A percentile compares a stretch with the other conserved stretches of the same genome.
phyloP scores from a whole-genome alignment of 78 protist genomes.

The Dictyostelium firmibasis region DNA sequence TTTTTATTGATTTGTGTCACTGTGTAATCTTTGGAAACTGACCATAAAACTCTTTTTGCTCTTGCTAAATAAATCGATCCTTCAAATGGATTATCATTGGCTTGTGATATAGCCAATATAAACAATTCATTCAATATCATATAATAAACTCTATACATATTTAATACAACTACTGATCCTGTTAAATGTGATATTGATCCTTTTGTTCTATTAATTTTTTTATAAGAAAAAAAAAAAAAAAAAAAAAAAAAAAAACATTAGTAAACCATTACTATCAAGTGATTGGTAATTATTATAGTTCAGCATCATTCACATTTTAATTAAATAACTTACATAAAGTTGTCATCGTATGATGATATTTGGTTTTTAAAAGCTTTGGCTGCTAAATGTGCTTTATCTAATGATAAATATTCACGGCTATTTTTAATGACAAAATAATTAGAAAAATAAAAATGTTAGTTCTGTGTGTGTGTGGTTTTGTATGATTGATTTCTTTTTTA shows the following conservation, averaged over 20 bases:
- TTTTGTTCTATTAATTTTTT: constrained; percentile 4
- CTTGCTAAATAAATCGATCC: constrained; percentile 68
- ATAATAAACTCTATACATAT: constrained; percentile 76
- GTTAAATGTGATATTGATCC: constrained; percentile 50
- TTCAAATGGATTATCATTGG: constrained; percentile 74
- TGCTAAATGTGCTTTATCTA: constrained; percentile 33
- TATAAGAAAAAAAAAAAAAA: too few species aligned
- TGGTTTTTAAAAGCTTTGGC: constrained; percentile 67
- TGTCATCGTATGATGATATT: constrained; percentile 47
- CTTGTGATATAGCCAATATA: constrained; percentile 69
- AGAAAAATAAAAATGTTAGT: not conserved
- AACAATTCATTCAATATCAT: constrained; percentile 47
- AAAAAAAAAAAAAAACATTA: too few species aligned
- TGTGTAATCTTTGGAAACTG: constrained; percentile 22
- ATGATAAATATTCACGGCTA: constrained; percentile 71
- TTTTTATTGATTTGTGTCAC: not conserved
- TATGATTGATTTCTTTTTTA: not conserved
- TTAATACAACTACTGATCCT: constrained; percentile 59
- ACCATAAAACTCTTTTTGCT: constrained; percentile 17
- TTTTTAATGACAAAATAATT: not conserved
- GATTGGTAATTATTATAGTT: too few species aligned
- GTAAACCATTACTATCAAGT: too few species aligned
- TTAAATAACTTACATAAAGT: constrained; percentile 5
- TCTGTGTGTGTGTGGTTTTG: too few species aligned
- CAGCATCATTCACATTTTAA: not conserved